phyloP scores from a whole-genome alignment of 768 basidiomycete species.

The Cyclocybe aegerita region DNA sequence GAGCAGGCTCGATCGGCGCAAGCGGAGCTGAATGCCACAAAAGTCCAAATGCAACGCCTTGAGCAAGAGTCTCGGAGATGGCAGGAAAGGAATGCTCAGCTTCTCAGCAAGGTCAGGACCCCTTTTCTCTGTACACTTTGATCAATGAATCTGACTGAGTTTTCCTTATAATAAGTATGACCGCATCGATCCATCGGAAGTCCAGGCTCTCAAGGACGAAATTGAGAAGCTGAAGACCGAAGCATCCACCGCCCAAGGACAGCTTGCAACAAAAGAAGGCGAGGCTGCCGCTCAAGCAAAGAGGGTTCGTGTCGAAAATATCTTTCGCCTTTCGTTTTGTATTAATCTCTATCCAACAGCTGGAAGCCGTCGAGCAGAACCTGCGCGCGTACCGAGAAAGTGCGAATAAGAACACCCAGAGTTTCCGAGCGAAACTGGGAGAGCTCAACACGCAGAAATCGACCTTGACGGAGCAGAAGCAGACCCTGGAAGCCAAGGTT shows the following conservation, averaged over 20 bases:
- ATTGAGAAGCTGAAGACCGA: conserved; percentile 33
- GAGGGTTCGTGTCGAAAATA: conserved; percentile 12
- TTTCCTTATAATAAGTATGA: conserved; percentile 57
- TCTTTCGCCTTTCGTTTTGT: background rate
- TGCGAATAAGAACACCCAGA: conserved; percentile 24
- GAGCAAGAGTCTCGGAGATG: conserved; percentile 78
- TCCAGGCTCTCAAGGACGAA: conserved; percentile 77
- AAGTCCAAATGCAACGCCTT: conserved; percentile 63
- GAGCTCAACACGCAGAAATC: conserved; percentile 36
- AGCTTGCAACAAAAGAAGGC: conserved; percentile 19
- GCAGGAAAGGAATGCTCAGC: conserved; percentile 81
- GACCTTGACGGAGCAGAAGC: conserved; percentile 35
- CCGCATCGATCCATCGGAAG: conserved; percentile 83
- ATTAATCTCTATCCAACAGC: conserved; percentile 25
- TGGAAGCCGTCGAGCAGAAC: conserved; percentile 41
- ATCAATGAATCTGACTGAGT: background rate
- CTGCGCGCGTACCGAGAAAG: conserved; percentile 37
- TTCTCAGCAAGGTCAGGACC: conserved; percentile 69
- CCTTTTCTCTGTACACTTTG: background rate
- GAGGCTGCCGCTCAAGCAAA: conserved; percentile 14
- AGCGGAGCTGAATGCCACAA: conserved; percentile 75
- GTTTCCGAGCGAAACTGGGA: conserved; percentile 30
- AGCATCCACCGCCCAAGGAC: conserved; percentile 8
- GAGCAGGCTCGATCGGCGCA: conserved; percentile 64
- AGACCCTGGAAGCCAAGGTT: conserved; percentile 36